These are phyloP conservation scores for Pisolithus tinctorius DNA, from an alignment of 768 basidiomycete genomes.

Conservation along the genomic window DNA sequence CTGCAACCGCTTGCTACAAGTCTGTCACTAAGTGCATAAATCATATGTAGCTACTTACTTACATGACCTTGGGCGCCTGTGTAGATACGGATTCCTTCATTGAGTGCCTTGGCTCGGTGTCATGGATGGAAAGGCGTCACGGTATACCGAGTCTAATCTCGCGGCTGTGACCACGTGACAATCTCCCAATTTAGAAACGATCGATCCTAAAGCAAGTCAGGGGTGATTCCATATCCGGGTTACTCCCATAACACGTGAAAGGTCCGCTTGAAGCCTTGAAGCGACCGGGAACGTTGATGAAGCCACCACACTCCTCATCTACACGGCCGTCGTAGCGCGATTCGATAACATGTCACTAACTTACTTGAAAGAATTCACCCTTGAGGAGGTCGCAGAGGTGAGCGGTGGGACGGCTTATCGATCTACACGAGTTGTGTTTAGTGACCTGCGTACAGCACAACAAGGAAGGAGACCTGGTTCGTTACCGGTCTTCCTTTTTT, in stretches of 20 bases:
- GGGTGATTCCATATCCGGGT: too few species aligned
- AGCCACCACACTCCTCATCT: too few species aligned
- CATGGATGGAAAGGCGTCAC: background rate
- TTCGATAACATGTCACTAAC: slow-evolving; percentile 13
- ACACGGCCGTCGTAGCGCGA: too few species aligned
- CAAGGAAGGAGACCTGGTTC: slow-evolving; percentile 73
- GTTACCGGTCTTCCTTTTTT: slow-evolving; percentile 13
- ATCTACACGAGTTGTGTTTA: background rate
- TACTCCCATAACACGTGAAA: too few species aligned
- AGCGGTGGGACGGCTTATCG: slow-evolving; percentile 5
- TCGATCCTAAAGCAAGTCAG: too few species aligned
- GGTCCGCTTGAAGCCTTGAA: too few species aligned
- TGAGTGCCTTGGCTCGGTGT: background rate
- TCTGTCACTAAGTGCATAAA: slow-evolving; percentile 3
- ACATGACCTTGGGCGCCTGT: slow-evolving; percentile 82
- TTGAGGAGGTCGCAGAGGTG: slow-evolving; percentile 69
- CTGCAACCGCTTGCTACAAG: slow-evolving; percentile 83
- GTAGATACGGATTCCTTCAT: slow-evolving; percentile 81
- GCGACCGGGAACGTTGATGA: too few species aligned
- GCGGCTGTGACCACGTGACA: too few species aligned
- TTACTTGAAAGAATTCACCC: slow-evolving; percentile 31
- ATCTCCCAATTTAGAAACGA: too few species aligned
- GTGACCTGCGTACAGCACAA: slow-evolving; percentile 57
- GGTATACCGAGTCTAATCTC: too few species aligned
- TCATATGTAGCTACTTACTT: slow-evolving; percentile 16